Evolutionary conservation across 2,329 filamentous ascomycete genomes (phyloP).

Genomic region (Trichophaea hybrida): DNA sequence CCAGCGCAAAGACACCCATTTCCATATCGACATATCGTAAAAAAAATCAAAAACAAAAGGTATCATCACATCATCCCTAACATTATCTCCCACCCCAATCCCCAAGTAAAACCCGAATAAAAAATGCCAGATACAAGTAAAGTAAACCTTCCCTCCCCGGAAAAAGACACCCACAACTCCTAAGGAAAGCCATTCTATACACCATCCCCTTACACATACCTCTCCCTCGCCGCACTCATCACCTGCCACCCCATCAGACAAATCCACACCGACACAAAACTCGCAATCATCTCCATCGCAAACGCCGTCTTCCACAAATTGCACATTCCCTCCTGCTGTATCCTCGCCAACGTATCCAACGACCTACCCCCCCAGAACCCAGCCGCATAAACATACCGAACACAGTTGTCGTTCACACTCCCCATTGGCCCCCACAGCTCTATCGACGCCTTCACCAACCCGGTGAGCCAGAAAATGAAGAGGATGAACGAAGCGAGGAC

Average conservation of each 20-base stretch:
- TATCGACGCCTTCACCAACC: conserved; percentile 46
- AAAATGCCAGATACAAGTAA: too few species aligned
- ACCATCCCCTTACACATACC: background rate
- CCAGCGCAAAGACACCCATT: too few species aligned
- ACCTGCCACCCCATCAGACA: conserved; percentile 22
- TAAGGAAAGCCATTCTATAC: background rate
- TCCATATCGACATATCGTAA: background rate
- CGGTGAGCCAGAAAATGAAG: conserved; percentile 54
- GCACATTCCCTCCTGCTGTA: conserved; percentile 51
- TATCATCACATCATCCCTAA: background rate
- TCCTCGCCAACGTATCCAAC: conserved; percentile 45
- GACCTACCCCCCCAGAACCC: conserved; percentile 38
- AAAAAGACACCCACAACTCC: background rate
- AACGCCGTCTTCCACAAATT: conserved; percentile 50
- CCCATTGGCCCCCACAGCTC: conserved; percentile 49
- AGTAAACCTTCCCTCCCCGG: too few species aligned
- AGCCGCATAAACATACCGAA: conserved; percentile 42
- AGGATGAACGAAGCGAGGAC: conserved; percentile 51
- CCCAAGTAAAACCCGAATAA: background rate
- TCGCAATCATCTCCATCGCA: conserved; percentile 44
- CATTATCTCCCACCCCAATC: background rate
- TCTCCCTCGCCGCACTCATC: conserved; percentile 10
- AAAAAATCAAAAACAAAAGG: background rate
- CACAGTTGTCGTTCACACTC: conserved; percentile 46
- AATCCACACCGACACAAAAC: conserved; percentile 21